Conservation (phyloP, 306 rosid species). For the Geum urbanum region DNA sequence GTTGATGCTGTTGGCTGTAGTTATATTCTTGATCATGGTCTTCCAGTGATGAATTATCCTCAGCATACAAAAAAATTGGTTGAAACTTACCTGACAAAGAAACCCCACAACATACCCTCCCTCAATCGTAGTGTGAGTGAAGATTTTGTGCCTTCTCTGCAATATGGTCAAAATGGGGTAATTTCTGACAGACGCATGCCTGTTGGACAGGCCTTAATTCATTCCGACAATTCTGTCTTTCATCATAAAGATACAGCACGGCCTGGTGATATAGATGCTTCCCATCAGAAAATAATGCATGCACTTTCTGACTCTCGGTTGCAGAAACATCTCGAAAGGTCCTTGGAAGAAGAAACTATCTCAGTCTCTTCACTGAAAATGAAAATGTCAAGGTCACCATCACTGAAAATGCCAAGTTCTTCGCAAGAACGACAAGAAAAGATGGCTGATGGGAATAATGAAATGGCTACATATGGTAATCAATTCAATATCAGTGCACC, state of each 20-base stretch:
- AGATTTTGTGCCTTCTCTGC: slow-evolving; percentile 38
- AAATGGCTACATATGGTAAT: slow-evolving; percentile 27
- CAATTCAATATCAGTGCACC: slow-evolving; percentile 23
- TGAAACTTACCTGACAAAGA: slow-evolving; percentile 36
- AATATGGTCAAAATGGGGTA: slow-evolving; percentile 33
- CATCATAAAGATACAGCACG: slow-evolving; percentile 26
- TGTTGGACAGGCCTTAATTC: slow-evolving; percentile 33
- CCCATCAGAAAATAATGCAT: slow-evolving; percentile 43
- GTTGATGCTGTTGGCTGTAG: slow-evolving; percentile 42
- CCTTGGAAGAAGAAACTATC: slow-evolving; percentile 22
- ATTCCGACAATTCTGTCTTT: slow-evolving; percentile 36
- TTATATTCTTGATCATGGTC: slow-evolving; percentile 40
- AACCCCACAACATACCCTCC: slow-evolving; percentile 32
- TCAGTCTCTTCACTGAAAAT: slow-evolving; percentile 21
- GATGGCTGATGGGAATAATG: slow-evolving; percentile 27
- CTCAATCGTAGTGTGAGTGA: slow-evolving; percentile 44
- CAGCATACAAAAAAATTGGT: slow-evolving; percentile 35
- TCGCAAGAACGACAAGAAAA: slow-evolving; percentile 35
- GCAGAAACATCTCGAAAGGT: slow-evolving; percentile 40
- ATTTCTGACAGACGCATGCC: slow-evolving; percentile 33
- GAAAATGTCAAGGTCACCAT: slow-evolving; percentile 34
- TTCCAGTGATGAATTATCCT: slow-evolving; percentile 41
- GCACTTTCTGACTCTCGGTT: slow-evolving; percentile 50
- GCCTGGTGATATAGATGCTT: slow-evolving; percentile 33
- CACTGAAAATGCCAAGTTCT: slow-evolving; percentile 36